A percentile compares a stretch with the other conserved stretches of the same genome.
phyloP scores from a whole-genome alignment of 208 protist species.

The Entamoeba histolytica region DNA sequence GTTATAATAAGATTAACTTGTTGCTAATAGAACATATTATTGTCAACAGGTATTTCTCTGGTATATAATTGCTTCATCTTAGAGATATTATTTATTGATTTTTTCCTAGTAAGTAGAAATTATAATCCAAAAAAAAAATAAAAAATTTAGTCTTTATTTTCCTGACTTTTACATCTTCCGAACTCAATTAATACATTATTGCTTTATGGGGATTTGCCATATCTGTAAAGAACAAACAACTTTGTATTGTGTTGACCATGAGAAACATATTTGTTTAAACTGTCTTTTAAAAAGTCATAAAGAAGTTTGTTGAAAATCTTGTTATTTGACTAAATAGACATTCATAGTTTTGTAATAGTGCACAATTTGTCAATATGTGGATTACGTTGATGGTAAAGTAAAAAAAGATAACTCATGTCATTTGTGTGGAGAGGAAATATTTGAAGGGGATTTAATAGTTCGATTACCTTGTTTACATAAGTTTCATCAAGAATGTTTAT shows the following conservation, averaged over 20 bases:
- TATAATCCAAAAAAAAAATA: too few species aligned
- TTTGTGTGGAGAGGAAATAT: background rate
- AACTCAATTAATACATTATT: too few species aligned
- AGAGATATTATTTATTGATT: too few species aligned
- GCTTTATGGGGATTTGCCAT: background rate
- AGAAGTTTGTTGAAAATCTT: too few species aligned
- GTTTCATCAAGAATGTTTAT: background rate
- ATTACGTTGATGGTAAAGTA: background rate
- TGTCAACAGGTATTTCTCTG: too few species aligned
- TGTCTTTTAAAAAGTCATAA: background rate
- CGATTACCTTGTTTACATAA: background rate
- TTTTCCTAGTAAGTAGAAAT: too few species aligned
- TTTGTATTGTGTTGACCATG: background rate
- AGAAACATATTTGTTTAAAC: background rate
- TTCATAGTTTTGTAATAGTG: background rate
- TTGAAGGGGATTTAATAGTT: background rate
- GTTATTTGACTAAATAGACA: too few species aligned
- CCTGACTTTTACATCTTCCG: too few species aligned
- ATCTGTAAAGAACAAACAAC: background rate
- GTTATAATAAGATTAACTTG: too few species aligned
- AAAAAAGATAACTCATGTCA: background rate
- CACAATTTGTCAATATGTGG: background rate
- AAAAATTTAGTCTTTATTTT: too few species aligned
- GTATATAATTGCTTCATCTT: too few species aligned
- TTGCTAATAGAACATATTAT: too few species aligned